These are phyloP conservation scores for Acephala macrosclerotiorum DNA, from an alignment of 2,329 filamentous ascomycete genomes.

Conservation along the genomic window DNA sequence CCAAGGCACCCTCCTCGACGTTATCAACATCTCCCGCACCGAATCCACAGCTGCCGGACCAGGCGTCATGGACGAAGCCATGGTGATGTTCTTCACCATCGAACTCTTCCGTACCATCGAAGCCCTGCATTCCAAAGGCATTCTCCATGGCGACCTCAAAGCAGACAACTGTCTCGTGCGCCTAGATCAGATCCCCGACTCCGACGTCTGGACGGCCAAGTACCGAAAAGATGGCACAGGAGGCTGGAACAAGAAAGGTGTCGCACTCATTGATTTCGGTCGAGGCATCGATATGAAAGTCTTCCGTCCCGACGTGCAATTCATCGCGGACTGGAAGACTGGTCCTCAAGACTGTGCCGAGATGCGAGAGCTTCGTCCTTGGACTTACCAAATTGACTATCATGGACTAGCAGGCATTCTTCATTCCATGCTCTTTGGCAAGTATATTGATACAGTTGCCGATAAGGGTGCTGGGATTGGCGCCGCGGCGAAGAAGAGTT, in stretches of 20 bases:
- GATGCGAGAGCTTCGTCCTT: slow-evolving; percentile 91
- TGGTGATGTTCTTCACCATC: slow-evolving; percentile 95
- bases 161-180: slow-evolving; percentile 94
- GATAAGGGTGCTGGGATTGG: slow-evolving; percentile 61
- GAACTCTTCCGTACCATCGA: slow-evolving; percentile 92
- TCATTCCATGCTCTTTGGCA: slow-evolving; percentile 89
- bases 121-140: slow-evolving; percentile 77
- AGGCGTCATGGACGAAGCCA: slow-evolving; percentile 84
- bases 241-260: slow-evolving; percentile 82
- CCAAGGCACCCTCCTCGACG: slow-evolving; percentile 92
- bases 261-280: slow-evolving; percentile 93
- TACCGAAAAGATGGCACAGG: slow-evolving; percentile 77
- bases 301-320: slow-evolving; percentile 79
- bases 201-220: slow-evolving; percentile 59
- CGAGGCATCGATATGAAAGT: slow-evolving; percentile 91
- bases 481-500: slow-evolving; percentile 66
- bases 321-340: slow-evolving; percentile 96
- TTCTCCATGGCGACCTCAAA: slow-evolving; percentile 95
- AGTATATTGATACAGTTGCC: slow-evolving; percentile 85
- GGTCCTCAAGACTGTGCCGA: slow-evolving; percentile 89
- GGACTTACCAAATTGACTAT: slow-evolving; percentile 98
- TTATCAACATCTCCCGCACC: slow-evolving; percentile 84
- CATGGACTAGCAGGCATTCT: slow-evolving; percentile 89
- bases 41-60: slow-evolving; percentile 61
- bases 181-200: slow-evolving; percentile 64